Conservation (phyloP, 1,139 yeast genomes). For the Geotrichum reessii region DNA sequence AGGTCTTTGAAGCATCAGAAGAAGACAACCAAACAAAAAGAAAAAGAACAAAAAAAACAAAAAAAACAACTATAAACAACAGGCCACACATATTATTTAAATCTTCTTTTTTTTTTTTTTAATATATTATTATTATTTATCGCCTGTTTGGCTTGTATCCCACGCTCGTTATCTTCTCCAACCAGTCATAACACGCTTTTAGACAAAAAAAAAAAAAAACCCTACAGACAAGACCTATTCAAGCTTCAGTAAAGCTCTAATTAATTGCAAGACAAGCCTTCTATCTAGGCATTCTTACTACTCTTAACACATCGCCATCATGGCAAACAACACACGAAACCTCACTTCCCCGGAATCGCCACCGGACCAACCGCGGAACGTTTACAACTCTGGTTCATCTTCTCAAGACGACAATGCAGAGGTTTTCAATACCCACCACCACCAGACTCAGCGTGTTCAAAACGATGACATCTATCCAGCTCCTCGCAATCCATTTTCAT, state of each 20-base stretch:
- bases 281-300: background rate
- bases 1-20: background rate
- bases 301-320: background rate
- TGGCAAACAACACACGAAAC: conserved; percentile 5
- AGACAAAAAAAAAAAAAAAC: background rate
- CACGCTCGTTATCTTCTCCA: background rate
- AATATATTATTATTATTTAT: background rate
- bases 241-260: background rate
- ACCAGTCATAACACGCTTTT: too few species aligned
- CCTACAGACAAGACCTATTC: background rate
- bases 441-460: background rate
- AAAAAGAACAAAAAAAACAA: too few species aligned
- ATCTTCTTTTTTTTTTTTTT: background rate
- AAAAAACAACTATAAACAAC: too few species aligned
- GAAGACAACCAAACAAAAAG: background rate
- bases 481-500: conserved; percentile 7
- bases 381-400: background rate
- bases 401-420: background rate
- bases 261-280: background rate
- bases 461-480: conserved; percentile 1
- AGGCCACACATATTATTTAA: background rate
- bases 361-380: background rate
- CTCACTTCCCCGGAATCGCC: conserved; percentile 9
- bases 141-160: background rate
- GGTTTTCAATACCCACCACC: background rate